These are phyloP conservation scores for Chalara sp. DNA, from an alignment of 2,329 filamentous ascomycete genomes.

Conservation along the genomic window DNA sequence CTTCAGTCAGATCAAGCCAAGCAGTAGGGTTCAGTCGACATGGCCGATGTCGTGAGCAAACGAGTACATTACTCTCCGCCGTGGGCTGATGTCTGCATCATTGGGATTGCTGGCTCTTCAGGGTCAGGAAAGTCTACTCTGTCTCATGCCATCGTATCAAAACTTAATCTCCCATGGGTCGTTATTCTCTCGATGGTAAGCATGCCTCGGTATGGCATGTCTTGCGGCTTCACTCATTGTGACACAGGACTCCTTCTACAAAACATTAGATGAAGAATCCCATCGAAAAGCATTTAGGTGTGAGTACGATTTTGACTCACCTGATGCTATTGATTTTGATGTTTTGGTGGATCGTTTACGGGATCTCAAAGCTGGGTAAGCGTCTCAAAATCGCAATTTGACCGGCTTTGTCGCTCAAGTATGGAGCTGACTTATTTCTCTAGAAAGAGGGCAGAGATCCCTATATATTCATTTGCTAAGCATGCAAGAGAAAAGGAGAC, in stretches of 20 bases:
- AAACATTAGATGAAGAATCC: slow-evolving; percentile 72
- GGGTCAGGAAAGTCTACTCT: slow-evolving; percentile 93
- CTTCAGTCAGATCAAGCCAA: too few species aligned
- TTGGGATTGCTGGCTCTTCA: slow-evolving; percentile 90
- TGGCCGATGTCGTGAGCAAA: slow-evolving; percentile 13
- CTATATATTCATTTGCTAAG: slow-evolving; percentile 90
- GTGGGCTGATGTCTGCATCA: slow-evolving; percentile 94
- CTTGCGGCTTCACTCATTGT: slow-evolving; percentile 2
- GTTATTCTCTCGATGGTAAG: slow-evolving; percentile 92
- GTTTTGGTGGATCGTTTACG: slow-evolving; percentile 69
- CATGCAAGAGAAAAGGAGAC: slow-evolving; percentile 75
- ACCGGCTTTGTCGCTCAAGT: not conserved
- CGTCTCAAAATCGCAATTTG: not conserved
- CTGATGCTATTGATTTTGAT: slow-evolving; percentile 93
- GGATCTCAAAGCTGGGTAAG: slow-evolving; percentile 86
- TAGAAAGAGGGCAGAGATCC: slow-evolving; percentile 83
- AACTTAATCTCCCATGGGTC: slow-evolving; percentile 92
- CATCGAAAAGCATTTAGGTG: slow-evolving; percentile 78
- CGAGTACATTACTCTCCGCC: slow-evolving; percentile 80
- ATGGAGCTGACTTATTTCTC: not conserved
- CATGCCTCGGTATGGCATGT: not conserved
- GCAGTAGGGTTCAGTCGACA: too few species aligned
- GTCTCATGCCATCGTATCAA: slow-evolving; percentile 82
- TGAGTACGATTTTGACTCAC: slow-evolving; percentile 94
- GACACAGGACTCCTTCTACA: slow-evolving; percentile 90